These are phyloP conservation scores for Halenospora varia DNA, from an alignment of 495 filamentous ascomycete genomes.

Conservation along the genomic window DNA sequence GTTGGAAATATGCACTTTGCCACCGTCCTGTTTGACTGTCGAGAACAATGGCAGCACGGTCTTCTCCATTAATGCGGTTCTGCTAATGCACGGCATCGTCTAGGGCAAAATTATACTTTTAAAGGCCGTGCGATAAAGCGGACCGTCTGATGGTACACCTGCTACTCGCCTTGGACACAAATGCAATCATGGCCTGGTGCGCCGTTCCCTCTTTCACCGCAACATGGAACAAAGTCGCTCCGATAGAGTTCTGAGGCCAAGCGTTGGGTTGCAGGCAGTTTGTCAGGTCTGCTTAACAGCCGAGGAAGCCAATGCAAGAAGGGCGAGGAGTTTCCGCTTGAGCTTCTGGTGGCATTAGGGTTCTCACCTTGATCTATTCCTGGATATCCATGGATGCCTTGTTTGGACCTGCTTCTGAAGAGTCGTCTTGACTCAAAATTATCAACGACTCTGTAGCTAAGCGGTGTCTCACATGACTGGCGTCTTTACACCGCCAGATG, in stretches of 20 bases:
- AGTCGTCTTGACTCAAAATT: constrained; percentile 9
- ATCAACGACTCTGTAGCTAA: background rate
- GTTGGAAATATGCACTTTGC: no score
- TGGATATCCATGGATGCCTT: constrained; percentile 12
- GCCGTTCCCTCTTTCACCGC: constrained; percentile 14
- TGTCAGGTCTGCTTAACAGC: background rate
- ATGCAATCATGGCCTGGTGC: constrained; percentile 11
- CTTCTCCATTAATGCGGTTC: constrained; percentile 9
- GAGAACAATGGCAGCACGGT: constrained; percentile 21
- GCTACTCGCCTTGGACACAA: constrained; percentile 3
- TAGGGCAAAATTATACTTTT: constrained; percentile 3
- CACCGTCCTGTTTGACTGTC: no score
- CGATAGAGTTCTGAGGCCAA: background rate
- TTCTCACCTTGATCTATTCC: background rate
- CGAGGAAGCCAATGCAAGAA: background rate
- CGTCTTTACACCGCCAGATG: constrained; percentile 24
- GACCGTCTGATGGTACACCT: constrained; percentile 16
- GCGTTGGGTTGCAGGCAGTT: background rate
- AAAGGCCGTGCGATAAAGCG: constrained; percentile 3
- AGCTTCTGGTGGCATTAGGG: background rate
- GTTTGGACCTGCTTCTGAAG: background rate
- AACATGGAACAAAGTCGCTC: constrained; percentile 5
- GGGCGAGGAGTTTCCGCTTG: background rate
- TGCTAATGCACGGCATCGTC: constrained; percentile 25
- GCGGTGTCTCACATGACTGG: constrained; percentile 17